These are phyloP conservation scores for Myxozyma geophila DNA, from an alignment of 805 yeast species.

Conservation along the genomic window DNA sequence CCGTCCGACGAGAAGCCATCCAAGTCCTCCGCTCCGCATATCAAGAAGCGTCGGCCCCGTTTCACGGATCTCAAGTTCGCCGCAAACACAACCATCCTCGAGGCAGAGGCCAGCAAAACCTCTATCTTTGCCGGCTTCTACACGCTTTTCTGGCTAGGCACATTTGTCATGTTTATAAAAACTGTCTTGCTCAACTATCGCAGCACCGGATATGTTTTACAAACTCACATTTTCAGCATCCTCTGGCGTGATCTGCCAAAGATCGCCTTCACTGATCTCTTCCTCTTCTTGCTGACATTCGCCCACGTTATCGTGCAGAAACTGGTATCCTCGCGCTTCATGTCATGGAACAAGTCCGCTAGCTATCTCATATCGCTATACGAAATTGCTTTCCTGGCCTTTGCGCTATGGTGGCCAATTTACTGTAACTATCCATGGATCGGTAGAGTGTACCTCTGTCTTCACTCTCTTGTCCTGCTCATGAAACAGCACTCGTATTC, in stretches of 20 bases:
- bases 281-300: slow-evolving; percentile 73
- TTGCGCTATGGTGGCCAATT: slow-evolving; percentile 63
- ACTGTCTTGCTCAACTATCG: slow-evolving; percentile 59
- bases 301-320: slow-evolving; percentile 63
- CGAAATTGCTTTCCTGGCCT: slow-evolving; percentile 59
- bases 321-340: slow-evolving; percentile 50
- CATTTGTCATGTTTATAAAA: slow-evolving; percentile 59
- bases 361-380: slow-evolving; percentile 62
- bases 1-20: not conserved
- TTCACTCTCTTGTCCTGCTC: slow-evolving; percentile 82
- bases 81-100: slow-evolving; percentile 57
- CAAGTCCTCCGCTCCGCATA: not conserved
- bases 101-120: slow-evolving; percentile 51
- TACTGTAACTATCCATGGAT: slow-evolving; percentile 78
- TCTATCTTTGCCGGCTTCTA: slow-evolving; percentile 73
- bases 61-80: slow-evolving; percentile 60
- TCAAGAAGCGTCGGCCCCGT: slow-evolving; percentile 50
- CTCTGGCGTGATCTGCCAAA: slow-evolving; percentile 64
- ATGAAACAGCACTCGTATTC: slow-evolving; percentile 97
- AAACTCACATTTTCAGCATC: slow-evolving; percentile 60
- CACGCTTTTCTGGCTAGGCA: slow-evolving; percentile 75
- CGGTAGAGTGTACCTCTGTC: slow-evolving; percentile 78
- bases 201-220: slow-evolving; percentile 51
- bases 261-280: slow-evolving; percentile 74
- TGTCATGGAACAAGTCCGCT: slow-evolving; percentile 70